Base-by-base conservation (phyloP, 768 basidiomycete genomes). In the Pisolithus sp. region DNA sequence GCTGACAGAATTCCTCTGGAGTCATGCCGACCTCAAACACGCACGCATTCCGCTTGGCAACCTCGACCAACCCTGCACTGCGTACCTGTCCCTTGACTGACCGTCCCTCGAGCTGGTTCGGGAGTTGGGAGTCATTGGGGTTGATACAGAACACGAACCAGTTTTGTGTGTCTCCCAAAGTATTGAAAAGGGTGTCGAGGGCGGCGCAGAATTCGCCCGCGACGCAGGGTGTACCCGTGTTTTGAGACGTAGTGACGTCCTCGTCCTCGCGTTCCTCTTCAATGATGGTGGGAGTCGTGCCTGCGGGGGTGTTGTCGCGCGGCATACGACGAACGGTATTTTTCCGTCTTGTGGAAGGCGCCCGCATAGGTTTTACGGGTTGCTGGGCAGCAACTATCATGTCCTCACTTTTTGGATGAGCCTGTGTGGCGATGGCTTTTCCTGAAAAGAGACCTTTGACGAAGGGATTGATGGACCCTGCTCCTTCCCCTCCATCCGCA, bases 321-420 rank as follows among this genome's bases (percentile, higher is more conserved):
- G 62, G 57, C 60, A 69, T 63, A 18, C 86, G 79, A 60, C 81
- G 82, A 53, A 89, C 67, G 0, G 86, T 82, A 20, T 77, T 78
- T 68, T 92, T 93, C 52, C 93, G 78, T 44, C 91, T 77, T 0
- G 86, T 95, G 0, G 92, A 95, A 0, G 94, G 94, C 0, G 89
- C 83, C 8, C 94, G 83, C 85, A 96, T 91, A 0, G 95, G 95
- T 68, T 94, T 93, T 57, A 93, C 85, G 34, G 85, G 83, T 65
- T 96, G 93, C 63, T 93, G 92, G 0, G 93, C 93, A 5, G 93
- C 81, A 15, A 97, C 94, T 54, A 97, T 94, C 0, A 94, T 96
- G 47, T 95, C 93, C 61, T 97, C 93, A 60, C 94, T 86, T 55
- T 86, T 75, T 0, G 95, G 93, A 62, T 97, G 93, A 0, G 85